phyloP scores from a whole-genome alignment of 2,329 filamentous ascomycete species.

The Paracamarosporium sp. region DNA sequence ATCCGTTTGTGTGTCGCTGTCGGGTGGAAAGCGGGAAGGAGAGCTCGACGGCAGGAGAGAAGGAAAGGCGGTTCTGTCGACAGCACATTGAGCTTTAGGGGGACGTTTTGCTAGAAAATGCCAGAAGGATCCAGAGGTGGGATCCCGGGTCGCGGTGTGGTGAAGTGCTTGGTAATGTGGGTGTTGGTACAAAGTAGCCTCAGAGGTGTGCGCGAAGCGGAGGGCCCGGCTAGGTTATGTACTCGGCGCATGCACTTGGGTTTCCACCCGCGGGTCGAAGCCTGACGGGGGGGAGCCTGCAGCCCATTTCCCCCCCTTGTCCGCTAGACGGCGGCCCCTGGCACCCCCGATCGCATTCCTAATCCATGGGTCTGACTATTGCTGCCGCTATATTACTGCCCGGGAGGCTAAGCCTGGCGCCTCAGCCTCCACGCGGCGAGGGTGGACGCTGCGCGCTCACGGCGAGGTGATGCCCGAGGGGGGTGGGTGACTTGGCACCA shows the following conservation, averaged over 20 bases:
- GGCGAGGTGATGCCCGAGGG: neutral
- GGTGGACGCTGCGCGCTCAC: neutral
- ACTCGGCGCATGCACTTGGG: neutral
- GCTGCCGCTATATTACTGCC: conserved; percentile 24
- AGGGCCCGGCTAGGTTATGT: conserved; percentile 3
- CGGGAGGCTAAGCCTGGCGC: conserved; percentile 22
- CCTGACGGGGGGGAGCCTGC: conserved; percentile 17
- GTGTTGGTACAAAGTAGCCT: conserved; percentile 4
- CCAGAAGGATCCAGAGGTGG: conserved; percentile 44
- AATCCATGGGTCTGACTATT: conserved; percentile 36
- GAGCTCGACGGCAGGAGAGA: conserved; percentile 41
- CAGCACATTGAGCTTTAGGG: conserved; percentile 39
- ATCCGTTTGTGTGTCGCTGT: conserved; percentile 32
- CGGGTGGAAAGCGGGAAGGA: conserved; percentile 28
- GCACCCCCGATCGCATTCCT: conserved; percentile 33
- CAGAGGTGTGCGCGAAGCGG: conserved; percentile 14
- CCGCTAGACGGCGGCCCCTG: conserved; percentile 20
- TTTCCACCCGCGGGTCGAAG: conserved; percentile 4
- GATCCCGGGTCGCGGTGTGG: conserved; percentile 24
- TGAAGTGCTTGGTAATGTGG: conserved; percentile 35
- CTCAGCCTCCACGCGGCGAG: conserved; percentile 15
- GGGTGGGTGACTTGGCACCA: conserved; percentile 27
- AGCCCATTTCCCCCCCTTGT: conserved; percentile 15
- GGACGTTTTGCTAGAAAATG: conserved; percentile 24
- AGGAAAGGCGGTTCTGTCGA: conserved; percentile 36